Conservation (phyloP, 148 eudicot genomes). For the Dysphania ambrosioides region DNA sequence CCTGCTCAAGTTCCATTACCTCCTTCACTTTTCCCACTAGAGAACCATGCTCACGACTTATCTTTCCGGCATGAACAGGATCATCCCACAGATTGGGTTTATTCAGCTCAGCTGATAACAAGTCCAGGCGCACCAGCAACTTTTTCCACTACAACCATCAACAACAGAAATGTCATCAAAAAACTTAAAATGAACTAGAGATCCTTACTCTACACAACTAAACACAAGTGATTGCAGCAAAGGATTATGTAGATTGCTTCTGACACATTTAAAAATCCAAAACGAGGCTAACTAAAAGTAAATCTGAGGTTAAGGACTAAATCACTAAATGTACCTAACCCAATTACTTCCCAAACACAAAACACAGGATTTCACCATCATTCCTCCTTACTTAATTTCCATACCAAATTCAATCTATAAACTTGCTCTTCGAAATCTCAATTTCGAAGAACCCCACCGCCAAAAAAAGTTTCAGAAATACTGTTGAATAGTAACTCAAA, state of each 20-base stretch:
- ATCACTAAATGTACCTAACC: background rate
- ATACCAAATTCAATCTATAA: background rate
- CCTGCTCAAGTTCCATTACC: slow-evolving; percentile 77
- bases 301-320: no score
- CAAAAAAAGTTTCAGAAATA: background rate
- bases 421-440: background rate
- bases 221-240: background rate
- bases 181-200: background rate
- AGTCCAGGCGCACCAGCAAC: slow-evolving; percentile 52
- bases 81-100: slow-evolving; percentile 91
- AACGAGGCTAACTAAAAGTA: no score
- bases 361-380: background rate
- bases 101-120: slow-evolving; percentile 63
- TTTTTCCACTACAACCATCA: slow-evolving; percentile 65
- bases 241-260: background rate
- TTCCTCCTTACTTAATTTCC: background rate
- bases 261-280: background rate
- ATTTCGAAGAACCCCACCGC: background rate
- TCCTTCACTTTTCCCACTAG: slow-evolving; percentile 74
- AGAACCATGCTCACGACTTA: slow-evolving; percentile 91
- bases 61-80: slow-evolving; percentile 82
- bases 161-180: slow-evolving; percentile 7
- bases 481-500: background rate
- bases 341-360: background rate
- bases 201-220: background rate